Evolutionary conservation across 2,329 filamentous ascomycete genomes (phyloP), one percentile per base, ranked within the genome.

Genomic region (Colletotrichum higginsianum): DNA sequence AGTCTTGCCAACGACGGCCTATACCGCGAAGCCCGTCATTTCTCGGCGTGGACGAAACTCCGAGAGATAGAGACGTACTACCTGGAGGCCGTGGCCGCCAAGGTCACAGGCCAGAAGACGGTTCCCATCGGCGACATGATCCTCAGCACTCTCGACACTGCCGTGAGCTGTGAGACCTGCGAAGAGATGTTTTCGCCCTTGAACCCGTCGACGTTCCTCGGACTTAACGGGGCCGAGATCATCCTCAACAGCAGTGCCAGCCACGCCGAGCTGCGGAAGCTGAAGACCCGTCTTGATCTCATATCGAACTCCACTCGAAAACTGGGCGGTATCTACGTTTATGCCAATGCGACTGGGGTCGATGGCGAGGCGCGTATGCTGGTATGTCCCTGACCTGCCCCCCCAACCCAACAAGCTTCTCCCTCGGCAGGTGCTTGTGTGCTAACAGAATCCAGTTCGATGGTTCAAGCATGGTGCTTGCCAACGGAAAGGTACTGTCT

Each of bases 241-340:
- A 61, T 61, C 47, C 74, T 78, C n/a, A 80, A 79, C 66, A 76
- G 74, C 44, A 79, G 77, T 30, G 79, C 77, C 18, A 78, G 76
- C 13, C 80, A 82, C n/a, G 77, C 77, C 21, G 87, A 90, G 75
- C 81, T 94, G 11, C 84, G 90, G 21, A 94, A 94, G 79, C 86
- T 94, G 0, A 82, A 91, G 68, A 88, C 84, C 0, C 83, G 91
- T 2, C 82, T 94, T 38, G 86, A 89, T 6, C 82, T 95, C 6
- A 94, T 94, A 65, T 83, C 84, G 1, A 88, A 93, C 75, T 90
- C 90, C 0, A 94, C 92, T 0, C 83, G 86, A 9, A 92, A 91
- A 76, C 84, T 82, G 26, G 89, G 89, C 4, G 89, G 89, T 30
- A 82, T 91, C 12, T 91, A 91, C 75, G 79, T 86, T 0, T 84